Evolutionary conservation across 352 stramenopile genomes (phyloP), one percentile per base, ranked within the genome.

Genomic region (Phytophthora agathidicida): DNA sequence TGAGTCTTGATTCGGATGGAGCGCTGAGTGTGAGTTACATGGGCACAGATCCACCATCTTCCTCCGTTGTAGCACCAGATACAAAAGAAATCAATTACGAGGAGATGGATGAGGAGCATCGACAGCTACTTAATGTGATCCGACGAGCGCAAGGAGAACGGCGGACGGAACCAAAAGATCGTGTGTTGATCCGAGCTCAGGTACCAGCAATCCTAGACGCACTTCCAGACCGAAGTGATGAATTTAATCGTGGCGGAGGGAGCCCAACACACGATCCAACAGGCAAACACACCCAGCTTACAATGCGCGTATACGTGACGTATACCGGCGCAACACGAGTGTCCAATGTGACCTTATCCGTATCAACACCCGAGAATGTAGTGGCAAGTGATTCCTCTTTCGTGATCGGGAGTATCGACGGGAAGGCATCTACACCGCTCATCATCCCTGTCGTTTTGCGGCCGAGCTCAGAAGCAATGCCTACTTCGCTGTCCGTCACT

Each of bases 51-150:
- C 88, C 89, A 14, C 88, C 87, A 11, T 90, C 86, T 2, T 86
- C 82, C 16, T 68, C 87, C 1, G 75, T 96, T 4, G 80, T 89
- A 9, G 70, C 73, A 1, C 56, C 78, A 2, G 80, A 90, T 26
- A 74, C 70, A 14, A 96, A 96, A 39, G 86, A 96, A 22, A 67
- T 97, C 32, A 94, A 96, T 53, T 97, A 97, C 44, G 88, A 95
- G 47, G 86, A 96, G 50, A 96, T 97, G 70, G 89, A 97, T 48
- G 85, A 93, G 44, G 91, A 97, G 58, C 86, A 97, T 37, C 83
- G 88, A 13, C 72, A 87, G 38, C 60, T 98, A 13, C 73, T 97
- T 11, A 88, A 93, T 45, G 80, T 94, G n/a, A 96, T 96, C 44
- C 71, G 88, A 7, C 73, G 84, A 4, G 68, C 79, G n/a, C 86